Base-by-base conservation (phyloP, 1,139 yeast genomes). In the Nadsonia starkeyi-henricii region DNA sequence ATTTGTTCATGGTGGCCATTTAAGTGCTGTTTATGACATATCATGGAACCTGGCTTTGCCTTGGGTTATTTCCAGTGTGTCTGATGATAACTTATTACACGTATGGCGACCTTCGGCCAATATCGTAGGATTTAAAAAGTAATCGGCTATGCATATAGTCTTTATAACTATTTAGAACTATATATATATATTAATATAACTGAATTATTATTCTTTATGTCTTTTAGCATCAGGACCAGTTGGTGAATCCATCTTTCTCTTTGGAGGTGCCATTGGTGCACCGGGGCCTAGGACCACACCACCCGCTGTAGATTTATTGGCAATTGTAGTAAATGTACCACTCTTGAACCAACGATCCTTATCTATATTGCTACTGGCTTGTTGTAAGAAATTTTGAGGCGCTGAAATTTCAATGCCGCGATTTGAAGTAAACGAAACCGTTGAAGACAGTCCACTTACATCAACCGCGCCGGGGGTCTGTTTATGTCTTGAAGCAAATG, bases 391-490 rank as follows among this genome's bases (percentile, higher is more conserved):
- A 20, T 52, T 50, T 33, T 33, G 39, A 2, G 65, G 65, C 41
- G 60, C 62, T 4, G 59, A 54, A 20, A 63, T 54, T 44, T 63
- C 64, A 19, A 63, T 61, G 1, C 67, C 67, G 45, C 60, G 64
- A 5, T 51, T 57, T 2, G 63, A 59, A 2, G 64, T 59, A 47
- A 62, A 61, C 33, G 61, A 50, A 37, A 62, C 48, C 2, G 63
- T 58, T 17, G 64, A 59, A 18, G 58, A 56, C 46, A 61, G 50
- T n/a, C 66, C 65, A 49, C 58, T 57, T 15, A 53, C 54, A 39
- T 49, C 48, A 15, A 47, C 48, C 17, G 46, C 47, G 7, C 49
- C 42, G 8, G 51, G 47, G 18, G 30, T 45, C 44, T 45, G 39
- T 13, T 45, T 43, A 23, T 43, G 39, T 7, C 44, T 47, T 15